These are phyloP conservation scores for Diaporthe batatas DNA, from an alignment of 2,329 filamentous ascomycete genomes.

Conservation along the genomic window DNA sequence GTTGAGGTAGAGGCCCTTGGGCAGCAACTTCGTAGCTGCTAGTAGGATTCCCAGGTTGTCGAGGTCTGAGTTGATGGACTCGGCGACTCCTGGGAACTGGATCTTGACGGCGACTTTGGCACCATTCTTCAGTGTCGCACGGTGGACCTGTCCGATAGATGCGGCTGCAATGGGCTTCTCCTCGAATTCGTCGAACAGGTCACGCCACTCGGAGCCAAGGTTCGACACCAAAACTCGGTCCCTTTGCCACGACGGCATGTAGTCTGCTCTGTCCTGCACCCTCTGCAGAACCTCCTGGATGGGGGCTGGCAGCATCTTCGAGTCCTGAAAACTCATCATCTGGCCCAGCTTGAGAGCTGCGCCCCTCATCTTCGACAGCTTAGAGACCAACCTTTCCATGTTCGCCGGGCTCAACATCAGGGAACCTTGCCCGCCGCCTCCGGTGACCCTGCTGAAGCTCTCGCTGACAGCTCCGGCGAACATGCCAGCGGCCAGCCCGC, in stretches of 20 bases:
- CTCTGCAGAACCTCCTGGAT: conserved; percentile 93
- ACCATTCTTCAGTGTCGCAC: conserved; percentile 81
- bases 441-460: conserved; percentile 82
- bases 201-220: conserved; percentile 86
- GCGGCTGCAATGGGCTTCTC: conserved; percentile 94
- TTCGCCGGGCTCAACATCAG: conserved; percentile 90
- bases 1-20: conserved; percentile 92
- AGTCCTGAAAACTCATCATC: conserved; percentile 98
- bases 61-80: conserved; percentile 96
- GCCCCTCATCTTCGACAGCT: conserved; percentile 94
- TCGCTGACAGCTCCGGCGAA: conserved; percentile 92
- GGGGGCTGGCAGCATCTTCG: conserved; percentile 89
- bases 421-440: conserved; percentile 77
- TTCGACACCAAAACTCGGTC: conserved; percentile 85
- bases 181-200: conserved; percentile 86
- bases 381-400: conserved; percentile 92
- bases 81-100: conserved; percentile 95
- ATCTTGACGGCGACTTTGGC: conserved; percentile 92
- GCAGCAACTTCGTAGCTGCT: conserved; percentile 89
- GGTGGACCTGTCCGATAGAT: conserved; percentile 96
- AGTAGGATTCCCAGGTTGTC: conserved; percentile 93
- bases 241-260: conserved; percentile 95
- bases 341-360: conserved; percentile 97
- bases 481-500: conserved; percentile 94
- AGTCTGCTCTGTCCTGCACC: conserved; percentile 96